Base-by-base conservation (phyloP, 306 rosid genomes). In the Prinsepia uniflora region DNA sequence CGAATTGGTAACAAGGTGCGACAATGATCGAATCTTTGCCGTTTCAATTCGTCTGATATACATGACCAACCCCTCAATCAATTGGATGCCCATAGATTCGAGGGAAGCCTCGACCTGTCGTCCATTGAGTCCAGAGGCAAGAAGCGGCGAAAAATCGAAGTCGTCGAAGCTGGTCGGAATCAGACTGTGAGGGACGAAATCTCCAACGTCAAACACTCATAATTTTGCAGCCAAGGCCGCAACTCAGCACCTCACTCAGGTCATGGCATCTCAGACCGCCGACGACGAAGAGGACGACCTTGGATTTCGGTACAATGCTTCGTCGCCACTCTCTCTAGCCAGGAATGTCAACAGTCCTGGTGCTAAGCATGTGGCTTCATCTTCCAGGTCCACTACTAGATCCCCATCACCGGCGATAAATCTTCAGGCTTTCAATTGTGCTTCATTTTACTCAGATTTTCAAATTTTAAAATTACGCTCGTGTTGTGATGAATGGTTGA, bases 201-300 rank as follows among this genome's bases (percentile, higher is more conserved):
- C 76, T 93, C 98, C 68, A 87, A 75, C 85, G 74, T 93, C 78
- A 93, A 88, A 74, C 86, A 87, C 89, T 71, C 98, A 93, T 82
- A 90, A 93, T 82, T 86, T 93, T 68, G 97, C 98, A 8, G 97
- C 96, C 63, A 93, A 88, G 82, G 98, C 98, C 36, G 98, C 98
- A 1, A 96, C 98, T 57, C 96, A 93, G 81, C 93, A 97, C 62
- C 97, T 93, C n/a, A 96, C 98, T 7, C 96, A 90, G 85, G 98
- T 93, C 61, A 93, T 93, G 97, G 97, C 98, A 66, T 93, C 98
- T 22, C 98, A 93, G 86, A 76, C 90, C 50, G 82, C 91, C 47
- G 85, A 77, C 57, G 93, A 88, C 4, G 96, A 90, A 1, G 90
- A 83, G 6, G 96, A 85, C n/a, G 91, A 88, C 83, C 78, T 90